phyloP scores from a whole-genome alignment of 805 yeast genomes.

The Kluyveromyces starmeri region DNA sequence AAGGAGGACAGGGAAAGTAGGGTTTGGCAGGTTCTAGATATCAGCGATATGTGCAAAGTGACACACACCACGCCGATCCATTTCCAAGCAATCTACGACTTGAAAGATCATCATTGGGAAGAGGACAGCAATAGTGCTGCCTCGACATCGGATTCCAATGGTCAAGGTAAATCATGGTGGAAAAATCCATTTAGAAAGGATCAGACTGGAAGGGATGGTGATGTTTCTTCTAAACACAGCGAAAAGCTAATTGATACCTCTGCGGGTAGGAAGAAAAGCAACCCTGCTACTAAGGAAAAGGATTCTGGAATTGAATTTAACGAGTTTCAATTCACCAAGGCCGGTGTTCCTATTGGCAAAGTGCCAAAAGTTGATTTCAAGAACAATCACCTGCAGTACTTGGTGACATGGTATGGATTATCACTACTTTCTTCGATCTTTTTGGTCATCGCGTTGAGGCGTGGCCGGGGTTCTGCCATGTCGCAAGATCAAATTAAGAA shows the following conservation, averaged over 20 bases:
- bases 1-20: constrained; percentile 59
- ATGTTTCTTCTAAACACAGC: constrained; percentile 29
- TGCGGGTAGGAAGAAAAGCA: not conserved
- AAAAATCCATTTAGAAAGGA: not conserved
- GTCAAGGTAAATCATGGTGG: constrained; percentile 2
- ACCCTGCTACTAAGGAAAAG: not conserved
- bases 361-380: constrained; percentile 71
- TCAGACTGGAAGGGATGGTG: not conserved
- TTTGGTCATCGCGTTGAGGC: constrained; percentile 44
- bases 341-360: constrained; percentile 89
- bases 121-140: not conserved
- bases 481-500: constrained; percentile 25
- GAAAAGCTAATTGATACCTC: too few species aligned
- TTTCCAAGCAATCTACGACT: constrained; percentile 62
- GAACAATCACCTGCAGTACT: constrained; percentile 85
- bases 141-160: not conserved
- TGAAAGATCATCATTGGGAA: constrained; percentile 52
- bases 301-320: constrained; percentile 33
- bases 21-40: constrained; percentile 72
- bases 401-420: constrained; percentile 92
- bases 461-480: constrained; percentile 26
- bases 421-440: constrained; percentile 64
- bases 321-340: constrained; percentile 52
- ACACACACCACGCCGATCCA: constrained; percentile 65
- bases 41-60: constrained; percentile 59